Percentiles rank a stretch among this genome's conserved stretches.
These are phyloP conservation scores for Penicillium salamii DNA, from an alignment of 495 filamentous ascomycete genomes.

Conservation along the genomic window DNA sequence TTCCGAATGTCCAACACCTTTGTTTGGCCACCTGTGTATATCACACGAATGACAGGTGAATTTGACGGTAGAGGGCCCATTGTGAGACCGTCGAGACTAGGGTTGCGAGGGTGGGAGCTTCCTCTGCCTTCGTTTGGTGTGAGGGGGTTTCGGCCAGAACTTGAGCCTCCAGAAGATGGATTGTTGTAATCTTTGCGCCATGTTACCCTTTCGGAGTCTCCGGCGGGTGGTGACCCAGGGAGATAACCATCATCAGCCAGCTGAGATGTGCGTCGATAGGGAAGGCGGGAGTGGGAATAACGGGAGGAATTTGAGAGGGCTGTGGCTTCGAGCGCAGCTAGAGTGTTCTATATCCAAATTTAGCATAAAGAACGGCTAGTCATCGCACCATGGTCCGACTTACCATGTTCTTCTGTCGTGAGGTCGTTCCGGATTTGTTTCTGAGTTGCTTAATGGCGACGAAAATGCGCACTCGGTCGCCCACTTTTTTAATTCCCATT, in stretches of 20 bases:
- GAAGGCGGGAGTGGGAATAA: slow-evolving; percentile 51
- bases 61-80: slow-evolving; percentile 77
- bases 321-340: slow-evolving; percentile 42
- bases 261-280: slow-evolving; percentile 74
- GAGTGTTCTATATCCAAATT: slow-evolving; percentile 35
- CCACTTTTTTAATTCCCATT: slow-evolving; percentile 97
- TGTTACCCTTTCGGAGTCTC: slow-evolving; percentile 30
- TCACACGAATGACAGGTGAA: slow-evolving; percentile 83
- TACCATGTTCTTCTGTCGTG: slow-evolving; percentile 85
- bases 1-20: slow-evolving; percentile 86
- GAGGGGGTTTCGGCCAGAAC: slow-evolving; percentile 42
- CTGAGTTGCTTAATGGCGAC: slow-evolving; percentile 89
- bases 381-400: slow-evolving; percentile 20
- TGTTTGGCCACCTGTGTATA: slow-evolving; percentile 85
- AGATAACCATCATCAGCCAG: slow-evolving; percentile 47
- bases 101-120: slow-evolving; percentile 53
- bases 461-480: slow-evolving; percentile 93
- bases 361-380: slow-evolving; percentile 4
- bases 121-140: slow-evolving; percentile 45
- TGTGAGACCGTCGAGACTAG: slow-evolving; percentile 74
- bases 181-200: slow-evolving; percentile 53
- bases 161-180: slow-evolving; percentile 47
- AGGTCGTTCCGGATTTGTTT: slow-evolving; percentile 77
- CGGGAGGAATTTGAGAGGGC: slow-evolving; percentile 67
- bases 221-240: slow-evolving; percentile 64